Evolutionary conservation across 495 filamentous ascomycete genomes (phyloP).

Genomic region (Neurospora sp.): DNA sequence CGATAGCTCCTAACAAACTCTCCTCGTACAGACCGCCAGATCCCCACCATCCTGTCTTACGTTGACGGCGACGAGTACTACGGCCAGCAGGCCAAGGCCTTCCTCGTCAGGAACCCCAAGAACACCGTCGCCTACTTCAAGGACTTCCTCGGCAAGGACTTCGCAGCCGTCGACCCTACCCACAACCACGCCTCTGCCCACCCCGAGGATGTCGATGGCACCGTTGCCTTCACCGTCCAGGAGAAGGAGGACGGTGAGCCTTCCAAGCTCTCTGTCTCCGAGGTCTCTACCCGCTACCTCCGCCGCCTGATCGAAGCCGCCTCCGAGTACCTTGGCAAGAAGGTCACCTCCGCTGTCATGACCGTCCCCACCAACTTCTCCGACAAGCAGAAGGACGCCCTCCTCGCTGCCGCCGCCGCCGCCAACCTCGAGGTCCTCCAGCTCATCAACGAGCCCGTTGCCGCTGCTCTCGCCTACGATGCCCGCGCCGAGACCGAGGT

Average conservation of each 20-base stretch:
- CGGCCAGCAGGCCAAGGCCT: constrained; percentile 86
- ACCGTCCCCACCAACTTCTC: constrained; percentile 89
- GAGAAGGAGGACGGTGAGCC: constrained; percentile 53
- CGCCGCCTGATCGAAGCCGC: constrained; percentile 73
- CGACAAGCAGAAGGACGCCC: constrained; percentile 72
- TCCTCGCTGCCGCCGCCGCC: constrained; percentile 64
- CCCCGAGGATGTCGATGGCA: constrained; percentile 63
- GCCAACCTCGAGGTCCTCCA: constrained; percentile 87
- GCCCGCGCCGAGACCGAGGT: constrained; percentile 65
- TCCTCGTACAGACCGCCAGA: constrained; percentile 69
- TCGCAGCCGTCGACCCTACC: constrained; percentile 92
- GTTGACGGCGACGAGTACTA: constrained; percentile 93
- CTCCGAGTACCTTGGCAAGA: constrained; percentile 82
- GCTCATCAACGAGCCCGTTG: constrained; percentile 86
- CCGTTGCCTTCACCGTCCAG: constrained; percentile 72
- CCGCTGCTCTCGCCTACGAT: constrained; percentile 86
- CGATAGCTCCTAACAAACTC: neutral
- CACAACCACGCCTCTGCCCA: constrained; percentile 90
- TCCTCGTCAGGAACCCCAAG: constrained; percentile 79
- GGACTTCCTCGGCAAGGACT: constrained; percentile 89
- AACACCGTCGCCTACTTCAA: constrained; percentile 95
- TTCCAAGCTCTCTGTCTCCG: constrained; percentile 67
- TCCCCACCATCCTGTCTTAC: constrained; percentile 89
- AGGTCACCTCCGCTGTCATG: constrained; percentile 85
- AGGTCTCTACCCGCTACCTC: constrained; percentile 81